Evolutionary conservation across 2,329 filamentous ascomycete species (phyloP).

Genomic region (Alternaria panax): DNA sequence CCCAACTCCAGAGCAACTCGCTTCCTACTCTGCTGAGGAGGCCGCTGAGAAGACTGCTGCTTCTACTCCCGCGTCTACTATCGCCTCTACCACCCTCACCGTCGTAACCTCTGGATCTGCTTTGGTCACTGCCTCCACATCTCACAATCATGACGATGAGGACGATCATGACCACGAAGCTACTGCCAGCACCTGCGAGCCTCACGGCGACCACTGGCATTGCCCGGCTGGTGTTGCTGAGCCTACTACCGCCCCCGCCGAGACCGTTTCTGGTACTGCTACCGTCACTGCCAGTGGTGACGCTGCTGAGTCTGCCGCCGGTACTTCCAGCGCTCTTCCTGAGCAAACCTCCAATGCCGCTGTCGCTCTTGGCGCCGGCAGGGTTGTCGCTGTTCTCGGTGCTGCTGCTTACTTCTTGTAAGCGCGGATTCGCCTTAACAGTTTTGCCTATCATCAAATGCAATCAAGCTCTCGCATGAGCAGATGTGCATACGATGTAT

Average conservation of each 20-base stretch:
- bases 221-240: slow-evolving; percentile 37
- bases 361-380: not conserved
- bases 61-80: not conserved
- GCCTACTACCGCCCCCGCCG: slow-evolving; percentile 27
- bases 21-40: slow-evolving; percentile 8
- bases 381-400: slow-evolving; percentile 6
- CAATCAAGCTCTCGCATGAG: not conserved
- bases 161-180: slow-evolving; percentile 33
- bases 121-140: slow-evolving; percentile 4
- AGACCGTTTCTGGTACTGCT: slow-evolving; percentile 8
- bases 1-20: slow-evolving; percentile 11
- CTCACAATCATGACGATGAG: slow-evolving; percentile 23
- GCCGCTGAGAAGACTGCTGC: slow-evolving; percentile 1
- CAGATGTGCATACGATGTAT: not conserved
- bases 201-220: slow-evolving; percentile 39
- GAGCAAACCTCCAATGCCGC: slow-evolving; percentile 15
- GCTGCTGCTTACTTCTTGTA: slow-evolving; percentile 15
- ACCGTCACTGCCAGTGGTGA: slow-evolving; percentile 11
- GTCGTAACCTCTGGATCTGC: slow-evolving; percentile 8
- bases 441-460: not conserved
- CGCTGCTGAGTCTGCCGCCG: slow-evolving; percentile 5
- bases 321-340: slow-evolving; percentile 10
- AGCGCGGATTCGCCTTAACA: not conserved
- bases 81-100: not conserved
- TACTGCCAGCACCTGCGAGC: slow-evolving; percentile 38